Evolutionary conservation across 345 rosid genomes (phyloP).

Genomic region (Lepidium sativum): DNA sequence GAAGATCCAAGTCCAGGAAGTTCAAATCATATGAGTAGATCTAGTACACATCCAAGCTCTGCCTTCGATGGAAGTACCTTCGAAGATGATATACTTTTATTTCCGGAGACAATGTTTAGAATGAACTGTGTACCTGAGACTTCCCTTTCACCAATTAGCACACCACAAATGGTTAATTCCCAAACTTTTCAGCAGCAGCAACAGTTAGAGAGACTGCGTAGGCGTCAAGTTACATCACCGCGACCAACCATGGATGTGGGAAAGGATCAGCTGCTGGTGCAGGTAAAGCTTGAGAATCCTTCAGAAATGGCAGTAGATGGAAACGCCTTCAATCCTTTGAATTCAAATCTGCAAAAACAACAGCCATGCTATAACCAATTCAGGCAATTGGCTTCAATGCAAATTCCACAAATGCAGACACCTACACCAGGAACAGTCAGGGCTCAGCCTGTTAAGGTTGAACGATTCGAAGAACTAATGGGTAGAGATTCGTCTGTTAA

Average conservation of each 20-base stretch:
- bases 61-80: slow-evolving; percentile 35
- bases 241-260: slow-evolving; percentile 59
- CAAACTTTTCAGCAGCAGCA: slow-evolving; percentile 53
- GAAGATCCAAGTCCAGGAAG: slow-evolving; percentile 36
- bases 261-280: slow-evolving; percentile 65
- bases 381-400: slow-evolving; percentile 58
- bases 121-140: slow-evolving; percentile 77
- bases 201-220: slow-evolving; percentile 53
- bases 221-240: slow-evolving; percentile 50
- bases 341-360: slow-evolving; percentile 44
- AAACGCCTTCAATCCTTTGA: slow-evolving; percentile 50
- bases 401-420: slow-evolving; percentile 65
- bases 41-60: slow-evolving; percentile 34
- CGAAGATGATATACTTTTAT: slow-evolving; percentile 51
- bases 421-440: slow-evolving; percentile 52
- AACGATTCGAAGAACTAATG: slow-evolving; percentile 88
- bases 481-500: slow-evolving; percentile 73
- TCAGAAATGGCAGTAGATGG: slow-evolving; percentile 59
- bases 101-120: slow-evolving; percentile 75
- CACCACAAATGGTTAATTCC: slow-evolving; percentile 48
- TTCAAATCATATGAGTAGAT: slow-evolving; percentile 26
- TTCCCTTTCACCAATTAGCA: slow-evolving; percentile 44
- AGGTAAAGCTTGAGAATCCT: slow-evolving; percentile 70
- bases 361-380: slow-evolving; percentile 59
- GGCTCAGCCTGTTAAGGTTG: slow-evolving; percentile 89